These are phyloP conservation scores for Sugiyamaella novakii DNA, from an alignment of 1,139 yeast species.

Conservation along the genomic window DNA sequence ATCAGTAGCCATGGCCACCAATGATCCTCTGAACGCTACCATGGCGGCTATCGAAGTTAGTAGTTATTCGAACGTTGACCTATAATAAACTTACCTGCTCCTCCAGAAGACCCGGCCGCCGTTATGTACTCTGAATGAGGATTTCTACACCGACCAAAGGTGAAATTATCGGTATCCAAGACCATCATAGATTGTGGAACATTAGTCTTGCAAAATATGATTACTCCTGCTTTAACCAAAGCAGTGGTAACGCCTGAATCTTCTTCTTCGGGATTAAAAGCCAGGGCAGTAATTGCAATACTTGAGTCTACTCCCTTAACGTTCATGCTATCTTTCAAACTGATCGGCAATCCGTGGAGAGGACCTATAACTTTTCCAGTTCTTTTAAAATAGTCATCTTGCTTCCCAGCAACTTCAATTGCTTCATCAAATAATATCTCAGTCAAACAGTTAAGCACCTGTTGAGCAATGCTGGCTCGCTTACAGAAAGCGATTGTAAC, in stretches of 20 bases:
- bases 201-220: constrained; percentile 58
- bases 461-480: constrained; percentile 52
- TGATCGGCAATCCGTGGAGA: constrained; percentile 56
- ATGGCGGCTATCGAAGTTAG: constrained; percentile 50
- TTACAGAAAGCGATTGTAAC: constrained; percentile 57
- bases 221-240: constrained; percentile 53
- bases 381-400: constrained; percentile 46
- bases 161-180: constrained; percentile 50
- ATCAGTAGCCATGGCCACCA: constrained; percentile 62
- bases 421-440: constrained; percentile 39
- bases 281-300: constrained; percentile 46
- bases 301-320: constrained; percentile 49
- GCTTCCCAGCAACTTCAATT: constrained; percentile 48
- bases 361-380: constrained; percentile 37
- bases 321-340: constrained; percentile 54
- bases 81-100: constrained; percentile 47
- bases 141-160: constrained; percentile 54
- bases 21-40: constrained; percentile 52
- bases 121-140: constrained; percentile 50
- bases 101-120: constrained; percentile 64
- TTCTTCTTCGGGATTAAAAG: constrained; percentile 35
- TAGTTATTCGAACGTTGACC: no score
- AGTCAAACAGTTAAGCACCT: constrained; percentile 37
- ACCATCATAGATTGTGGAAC: constrained; percentile 62
- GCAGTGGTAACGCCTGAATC: constrained; percentile 46